These are phyloP conservation scores for Solanum peruvianum DNA, from an alignment of 257 asterid species.

Conservation along the genomic window DNA sequence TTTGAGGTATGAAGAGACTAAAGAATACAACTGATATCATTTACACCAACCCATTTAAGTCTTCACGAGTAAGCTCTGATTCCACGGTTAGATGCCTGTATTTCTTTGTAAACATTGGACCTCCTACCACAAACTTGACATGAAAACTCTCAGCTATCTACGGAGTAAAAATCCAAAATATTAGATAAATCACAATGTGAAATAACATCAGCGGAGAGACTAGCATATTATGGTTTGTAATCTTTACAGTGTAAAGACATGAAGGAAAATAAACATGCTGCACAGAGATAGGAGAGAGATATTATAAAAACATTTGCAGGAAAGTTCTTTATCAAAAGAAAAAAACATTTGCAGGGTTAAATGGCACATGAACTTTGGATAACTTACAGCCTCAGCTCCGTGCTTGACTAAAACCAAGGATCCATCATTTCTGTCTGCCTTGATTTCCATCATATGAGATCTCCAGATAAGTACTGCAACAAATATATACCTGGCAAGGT, in stretches of 20 bases:
- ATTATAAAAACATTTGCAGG: not conserved
- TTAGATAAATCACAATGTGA: not conserved
- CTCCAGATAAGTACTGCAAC: not conserved
- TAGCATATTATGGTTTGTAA: not conserved
- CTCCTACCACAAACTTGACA: not conserved
- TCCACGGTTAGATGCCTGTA: conserved; percentile 56
- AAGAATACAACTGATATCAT: not conserved
- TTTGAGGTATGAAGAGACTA: not conserved
- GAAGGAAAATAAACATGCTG: not conserved
- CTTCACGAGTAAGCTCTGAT: conserved; percentile 59
- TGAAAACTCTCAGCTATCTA: not conserved
- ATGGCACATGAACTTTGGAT: not conserved
- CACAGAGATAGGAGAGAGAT: not conserved
- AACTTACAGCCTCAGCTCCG: not conserved
- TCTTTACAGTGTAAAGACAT: not conserved
- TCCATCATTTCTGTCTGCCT: too few relatives aligned
- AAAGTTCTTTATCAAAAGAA: not conserved
- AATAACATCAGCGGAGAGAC: not conserved
- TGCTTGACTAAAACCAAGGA: not conserved
- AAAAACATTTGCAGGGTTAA: not conserved
- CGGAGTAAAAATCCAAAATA: too few relatives aligned
- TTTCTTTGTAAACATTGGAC: not conserved
- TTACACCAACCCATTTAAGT: conserved; percentile 61
- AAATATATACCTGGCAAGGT: too few relatives aligned
- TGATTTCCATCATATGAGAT: not conserved